Evolutionary conservation across 164 flowering plant species (phyloP).

Genomic region (Aristolochia fimbriata): DNA sequence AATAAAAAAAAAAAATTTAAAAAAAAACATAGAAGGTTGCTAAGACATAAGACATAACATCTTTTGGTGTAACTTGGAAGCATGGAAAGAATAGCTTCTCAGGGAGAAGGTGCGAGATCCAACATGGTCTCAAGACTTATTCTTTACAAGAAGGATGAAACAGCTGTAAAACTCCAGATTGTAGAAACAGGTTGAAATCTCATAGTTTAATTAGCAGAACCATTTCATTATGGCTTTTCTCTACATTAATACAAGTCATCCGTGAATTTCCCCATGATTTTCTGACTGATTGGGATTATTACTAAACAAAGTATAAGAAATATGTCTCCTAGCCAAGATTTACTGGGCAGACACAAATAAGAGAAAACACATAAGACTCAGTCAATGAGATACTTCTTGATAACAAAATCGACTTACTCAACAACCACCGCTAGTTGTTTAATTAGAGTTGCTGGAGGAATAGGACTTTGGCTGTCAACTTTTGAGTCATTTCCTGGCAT

Average conservation of each 20-base stretch:
- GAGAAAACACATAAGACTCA: neutral
- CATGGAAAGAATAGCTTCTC: neutral
- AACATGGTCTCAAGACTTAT: too few species aligned
- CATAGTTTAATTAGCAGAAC: too few species aligned
- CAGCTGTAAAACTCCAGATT: too few species aligned
- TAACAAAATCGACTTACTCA: slow-evolving; percentile 45
- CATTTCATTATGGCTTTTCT: too few species aligned
- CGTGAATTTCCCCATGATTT: neutral
- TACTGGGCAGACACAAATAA: neutral
- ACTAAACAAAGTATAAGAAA: neutral
- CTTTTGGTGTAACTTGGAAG: neutral
- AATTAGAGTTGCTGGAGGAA: slow-evolving; percentile 52
- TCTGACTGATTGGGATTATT: neutral
- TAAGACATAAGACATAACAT: neutral
- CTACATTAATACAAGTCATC: too few species aligned
- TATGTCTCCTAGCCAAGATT: neutral
- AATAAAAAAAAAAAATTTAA: neutral
- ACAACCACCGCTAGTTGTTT: slow-evolving; percentile 66
- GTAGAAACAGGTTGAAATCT: too few species aligned
- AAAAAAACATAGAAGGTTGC: neutral
- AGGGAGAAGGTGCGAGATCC: too few species aligned
- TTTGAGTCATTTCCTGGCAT: slow-evolving; percentile 15
- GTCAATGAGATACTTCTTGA: neutral
- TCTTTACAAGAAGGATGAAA: too few species aligned
- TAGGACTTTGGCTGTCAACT: slow-evolving; percentile 15